phyloP scores from a whole-genome alignment of 129 eudicot genomes.

The Artemisia annua region DNA sequence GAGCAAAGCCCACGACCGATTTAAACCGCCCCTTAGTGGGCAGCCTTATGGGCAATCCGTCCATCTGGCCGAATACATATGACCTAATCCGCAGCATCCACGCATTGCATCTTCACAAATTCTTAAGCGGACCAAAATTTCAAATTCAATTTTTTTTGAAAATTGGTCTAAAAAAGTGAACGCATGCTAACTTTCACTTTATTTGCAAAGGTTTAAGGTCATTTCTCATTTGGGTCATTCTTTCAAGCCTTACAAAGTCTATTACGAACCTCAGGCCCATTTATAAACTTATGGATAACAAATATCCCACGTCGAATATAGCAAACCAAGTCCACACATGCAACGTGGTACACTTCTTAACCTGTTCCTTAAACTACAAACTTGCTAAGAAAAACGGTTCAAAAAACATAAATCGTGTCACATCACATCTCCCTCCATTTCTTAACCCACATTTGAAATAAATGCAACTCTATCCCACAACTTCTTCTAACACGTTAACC shows the following conservation, averaged over 20 bases:
- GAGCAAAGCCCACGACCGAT: too few relatives aligned
- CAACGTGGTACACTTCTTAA: slow-evolving; percentile 9
- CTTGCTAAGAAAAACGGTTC: slow-evolving; percentile 15
- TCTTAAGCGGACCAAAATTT: too few relatives aligned
- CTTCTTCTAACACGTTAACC: slow-evolving; percentile 25
- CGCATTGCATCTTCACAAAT: too few relatives aligned
- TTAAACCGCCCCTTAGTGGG: too few relatives aligned
- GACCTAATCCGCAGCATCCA: too few relatives aligned
- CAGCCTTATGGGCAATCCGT: too few relatives aligned
- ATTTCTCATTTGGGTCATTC: neutral
- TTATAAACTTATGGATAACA: neutral
- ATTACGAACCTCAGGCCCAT: neutral
- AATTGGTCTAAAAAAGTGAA: too few relatives aligned
- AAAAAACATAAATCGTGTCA: slow-evolving; percentile 11
- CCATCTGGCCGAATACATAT: too few relatives aligned
- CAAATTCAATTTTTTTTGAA: too few relatives aligned
- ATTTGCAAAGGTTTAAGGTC: too few relatives aligned
- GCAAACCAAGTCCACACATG: neutral
- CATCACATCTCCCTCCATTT: slow-evolving; percentile 27
- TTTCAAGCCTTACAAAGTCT: neutral
- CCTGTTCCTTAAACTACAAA: neutral
- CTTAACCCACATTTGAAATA: slow-evolving; percentile 3
- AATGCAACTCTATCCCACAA: slow-evolving; percentile 23
- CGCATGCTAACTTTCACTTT: too few relatives aligned
- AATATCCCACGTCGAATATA: slow-evolving; percentile 11